Evolutionary conservation across 441 rosid species (phyloP).

Genomic region (Flueggea neowawraea): DNA sequence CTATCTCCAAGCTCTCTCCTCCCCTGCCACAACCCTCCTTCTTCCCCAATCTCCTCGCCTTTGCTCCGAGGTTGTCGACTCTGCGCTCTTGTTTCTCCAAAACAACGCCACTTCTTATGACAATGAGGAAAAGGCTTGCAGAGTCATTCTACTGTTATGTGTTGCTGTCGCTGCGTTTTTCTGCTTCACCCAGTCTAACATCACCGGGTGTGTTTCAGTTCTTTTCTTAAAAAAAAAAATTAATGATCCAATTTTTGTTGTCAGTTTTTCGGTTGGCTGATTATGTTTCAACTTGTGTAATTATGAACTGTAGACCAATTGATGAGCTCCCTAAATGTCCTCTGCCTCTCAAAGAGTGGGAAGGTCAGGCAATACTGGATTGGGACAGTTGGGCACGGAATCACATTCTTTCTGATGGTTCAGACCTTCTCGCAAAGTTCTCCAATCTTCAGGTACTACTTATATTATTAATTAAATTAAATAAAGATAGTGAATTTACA

Average conservation of each 20-base stretch:
- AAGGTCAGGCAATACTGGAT: slow-evolving; percentile 37
- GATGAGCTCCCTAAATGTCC: slow-evolving; percentile 44
- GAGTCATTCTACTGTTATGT: slow-evolving; percentile 59
- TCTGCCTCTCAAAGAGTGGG: slow-evolving; percentile 37
- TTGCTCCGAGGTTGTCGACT: slow-evolving; percentile 52
- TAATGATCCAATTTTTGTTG: background rate
- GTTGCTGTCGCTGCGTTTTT: slow-evolving; percentile 72
- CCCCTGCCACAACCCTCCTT: slow-evolving; percentile 39
- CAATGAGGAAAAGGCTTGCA: slow-evolving; percentile 41
- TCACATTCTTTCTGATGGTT: slow-evolving; percentile 83
- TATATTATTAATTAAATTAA: no score
- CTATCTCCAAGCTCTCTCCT: slow-evolving; percentile 61
- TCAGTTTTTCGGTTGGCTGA: background rate
- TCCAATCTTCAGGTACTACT: slow-evolving; percentile 74
- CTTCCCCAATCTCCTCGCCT: background rate
- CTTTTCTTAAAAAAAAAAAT: background rate
- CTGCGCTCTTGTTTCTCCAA: slow-evolving; percentile 45
- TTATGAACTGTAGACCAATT: slow-evolving; percentile 40
- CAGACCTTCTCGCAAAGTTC: slow-evolving; percentile 86
- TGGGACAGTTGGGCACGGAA: slow-evolving; percentile 89
- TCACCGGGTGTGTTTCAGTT: slow-evolving; percentile 56
- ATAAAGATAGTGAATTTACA: no score
- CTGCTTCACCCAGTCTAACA: slow-evolving; percentile 68
- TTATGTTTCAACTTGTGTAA: background rate
- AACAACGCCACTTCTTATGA: slow-evolving; percentile 22